Base-by-base conservation (phyloP, 2,329 filamentous ascomycete genomes). In the Sporothrix brunneoviolacea region DNA sequence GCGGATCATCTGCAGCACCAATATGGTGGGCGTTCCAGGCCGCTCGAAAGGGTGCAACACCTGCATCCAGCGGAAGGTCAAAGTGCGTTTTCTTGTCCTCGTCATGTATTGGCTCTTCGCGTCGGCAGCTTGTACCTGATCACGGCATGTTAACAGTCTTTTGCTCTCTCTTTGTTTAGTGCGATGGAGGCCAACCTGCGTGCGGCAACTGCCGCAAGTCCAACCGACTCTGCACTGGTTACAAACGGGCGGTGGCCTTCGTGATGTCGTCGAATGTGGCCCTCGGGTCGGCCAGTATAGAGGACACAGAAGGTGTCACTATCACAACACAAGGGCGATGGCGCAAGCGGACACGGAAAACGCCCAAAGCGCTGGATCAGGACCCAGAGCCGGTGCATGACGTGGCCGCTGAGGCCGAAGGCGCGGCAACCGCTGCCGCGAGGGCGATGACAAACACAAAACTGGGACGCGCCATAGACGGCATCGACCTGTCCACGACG, bases 151-250 rank as follows among this genome's bases (percentile, higher is more conserved):
- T 5, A 4, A 21, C 4, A 19, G 24, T 15, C 35, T 32, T 8
- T 32, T 7, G 22, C 30, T 24, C 22, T 16, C 15, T 21, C 15
- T 37, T n/a, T n/a, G n/a, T n/a, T n/a, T 35, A 60, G 58, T 60
- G 59, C 21, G 57, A 57, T 46, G 48, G 52, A 7, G 53, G 54
- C 18, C 54, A 39, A 3, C 58, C 58, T 2, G 18, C 35, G 4
- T 61, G 59, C 27, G 49, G 38, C 53, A 59, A 71, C 49, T 61
- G 59, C 51, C 46, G 40, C 28, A 59, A 58, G 30, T 57, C 57
- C 8, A 55, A 53, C 28, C 56, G 59, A 3, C 21, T 58, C 4
- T 61, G 59, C 40, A 59, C 58, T 3, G 58, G 59, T 21, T 61
- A 61, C 44, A 53, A 56, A 43, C 54, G 58, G 10, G 47, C 55